Evolutionary conservation across 164 flowering plant genomes (phyloP).

Genomic region (Buxus sempervirens): DNA sequence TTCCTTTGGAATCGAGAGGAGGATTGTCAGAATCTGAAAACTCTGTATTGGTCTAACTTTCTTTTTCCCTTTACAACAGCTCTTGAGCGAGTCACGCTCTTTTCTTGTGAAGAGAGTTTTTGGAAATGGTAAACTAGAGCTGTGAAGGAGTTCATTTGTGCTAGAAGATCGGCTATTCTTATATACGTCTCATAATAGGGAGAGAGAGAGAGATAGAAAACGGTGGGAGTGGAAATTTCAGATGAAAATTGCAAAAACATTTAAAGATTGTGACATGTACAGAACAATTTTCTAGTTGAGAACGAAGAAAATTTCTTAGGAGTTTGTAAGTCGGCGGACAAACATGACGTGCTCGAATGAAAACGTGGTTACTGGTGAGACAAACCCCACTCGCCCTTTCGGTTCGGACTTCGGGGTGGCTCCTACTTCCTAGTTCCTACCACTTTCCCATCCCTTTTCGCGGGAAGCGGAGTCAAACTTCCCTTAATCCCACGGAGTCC

Average conservation of each 20-base stretch:
- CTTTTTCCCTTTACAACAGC: not conserved
- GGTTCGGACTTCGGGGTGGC: too few species aligned
- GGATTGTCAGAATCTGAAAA: not conserved
- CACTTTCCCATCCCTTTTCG: too few species aligned
- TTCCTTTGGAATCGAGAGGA: not conserved
- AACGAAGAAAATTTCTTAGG: too few species aligned
- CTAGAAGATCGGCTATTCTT: not conserved
- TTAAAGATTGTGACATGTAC: not conserved
- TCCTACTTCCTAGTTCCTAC: not conserved
- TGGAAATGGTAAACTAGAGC: not conserved
- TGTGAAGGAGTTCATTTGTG: constrained; percentile 2
- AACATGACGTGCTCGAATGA: not conserved
- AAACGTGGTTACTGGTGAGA: too few species aligned
- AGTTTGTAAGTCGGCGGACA: not conserved
- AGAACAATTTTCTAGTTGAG: too few species aligned
- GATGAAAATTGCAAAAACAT: not conserved
- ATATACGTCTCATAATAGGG: not conserved
- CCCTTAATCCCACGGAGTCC: not conserved
- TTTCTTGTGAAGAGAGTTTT: not conserved
- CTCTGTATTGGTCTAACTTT: not conserved
- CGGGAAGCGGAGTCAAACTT: too few species aligned
- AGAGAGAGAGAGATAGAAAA: not conserved
- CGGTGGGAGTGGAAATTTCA: too few species aligned
- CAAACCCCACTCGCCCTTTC: too few species aligned
- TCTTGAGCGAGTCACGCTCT: not conserved